Base-by-base conservation (phyloP, 2,329 filamentous ascomycete species). In the Penicillium sp. region DNA sequence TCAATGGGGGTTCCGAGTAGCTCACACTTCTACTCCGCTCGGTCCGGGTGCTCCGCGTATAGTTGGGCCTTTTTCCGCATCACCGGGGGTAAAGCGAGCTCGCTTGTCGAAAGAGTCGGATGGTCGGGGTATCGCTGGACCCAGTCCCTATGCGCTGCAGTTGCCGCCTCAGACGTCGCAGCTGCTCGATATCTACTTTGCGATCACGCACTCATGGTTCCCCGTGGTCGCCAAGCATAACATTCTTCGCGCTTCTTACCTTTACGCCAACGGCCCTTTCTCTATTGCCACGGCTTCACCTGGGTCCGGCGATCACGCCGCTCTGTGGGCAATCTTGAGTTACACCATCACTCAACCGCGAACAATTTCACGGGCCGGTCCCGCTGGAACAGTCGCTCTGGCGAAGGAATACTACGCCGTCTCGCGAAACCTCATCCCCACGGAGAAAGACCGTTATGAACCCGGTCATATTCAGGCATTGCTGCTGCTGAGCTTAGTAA, bases 161-260 rank as follows among this genome's bases (percentile, higher is more conserved):
- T 73, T 85, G 11, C 83, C 83, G 13, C 63, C 73, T 27, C 77
- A 81, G 53, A 77, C 81, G 9, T 82, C 82, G 67, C 74, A 76
- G 16, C 70, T 85, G 7, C 70, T 86, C 36, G 82, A 85, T 63
- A 74, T 80, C 11, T 86, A 85, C 62, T 85, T 85, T 60, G 78
- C 82, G 0, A 79, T 80, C 54, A 84, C 81, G 0, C 82, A 86
- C 61, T 79, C 78, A 27, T 86, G 84, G 83, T 78, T 86, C 31
- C 84, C 84, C 0, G 79, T 86, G n/a, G 75, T 81, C 27, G 80
- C 83, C 48, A 84, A 83, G 65, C 81, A 84, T 60, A 79, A 81
- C 55, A 76, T 84, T 9, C 71, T 85, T 16, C 81, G 81, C 55
- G 75, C 79, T 4, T 82, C 81, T n/a, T 85, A 85, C 65, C 76